These are phyloP conservation scores for Aspergillus haitiensis DNA, from an alignment of 495 filamentous ascomycete species.

Conservation along the genomic window DNA sequence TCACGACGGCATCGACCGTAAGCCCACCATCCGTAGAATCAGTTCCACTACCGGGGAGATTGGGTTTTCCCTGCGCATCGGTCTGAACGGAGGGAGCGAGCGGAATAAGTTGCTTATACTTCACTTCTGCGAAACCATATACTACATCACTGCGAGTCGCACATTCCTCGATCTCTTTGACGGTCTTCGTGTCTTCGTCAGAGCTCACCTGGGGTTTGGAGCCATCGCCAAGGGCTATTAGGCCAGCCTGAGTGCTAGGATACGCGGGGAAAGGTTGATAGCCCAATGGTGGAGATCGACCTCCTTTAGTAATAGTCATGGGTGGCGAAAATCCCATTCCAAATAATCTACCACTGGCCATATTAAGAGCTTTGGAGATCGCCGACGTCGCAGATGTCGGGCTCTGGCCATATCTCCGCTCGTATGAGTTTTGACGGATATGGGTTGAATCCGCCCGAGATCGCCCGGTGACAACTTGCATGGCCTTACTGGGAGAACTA, in stretches of 20 bases:
- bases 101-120: conserved; percentile 93
- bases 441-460: conserved; percentile 63
- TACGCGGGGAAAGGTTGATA: conserved; percentile 86
- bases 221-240: conserved; percentile 66
- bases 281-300: conserved; percentile 69
- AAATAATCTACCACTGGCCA: conserved; percentile 84
- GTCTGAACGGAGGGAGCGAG: conserved; percentile 69
- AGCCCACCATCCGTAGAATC: conserved; percentile 50
- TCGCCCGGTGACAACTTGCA: conserved; percentile 66
- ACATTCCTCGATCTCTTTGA: conserved; percentile 82
- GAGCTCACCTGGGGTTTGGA: conserved; percentile 53
- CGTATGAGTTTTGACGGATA: conserved; percentile 70
- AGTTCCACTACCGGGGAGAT: conserved; percentile 37
- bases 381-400: conserved; percentile 81
- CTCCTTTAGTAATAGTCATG: conserved; percentile 63
- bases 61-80: conserved; percentile 41
- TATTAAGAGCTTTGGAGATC: conserved; percentile 90
- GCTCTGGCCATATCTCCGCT: conserved; percentile 72
- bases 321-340: conserved; percentile 72
- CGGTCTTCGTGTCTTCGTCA: conserved; percentile 79
- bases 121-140: conserved; percentile 95
- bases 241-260: conserved; percentile 62
- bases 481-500: conserved; percentile 54
- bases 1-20: conserved; percentile 81
- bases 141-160: conserved; percentile 93